These are phyloP conservation scores for Agrocybe chaxingu DNA, from an alignment of 768 basidiomycete genomes.

Conservation along the genomic window DNA sequence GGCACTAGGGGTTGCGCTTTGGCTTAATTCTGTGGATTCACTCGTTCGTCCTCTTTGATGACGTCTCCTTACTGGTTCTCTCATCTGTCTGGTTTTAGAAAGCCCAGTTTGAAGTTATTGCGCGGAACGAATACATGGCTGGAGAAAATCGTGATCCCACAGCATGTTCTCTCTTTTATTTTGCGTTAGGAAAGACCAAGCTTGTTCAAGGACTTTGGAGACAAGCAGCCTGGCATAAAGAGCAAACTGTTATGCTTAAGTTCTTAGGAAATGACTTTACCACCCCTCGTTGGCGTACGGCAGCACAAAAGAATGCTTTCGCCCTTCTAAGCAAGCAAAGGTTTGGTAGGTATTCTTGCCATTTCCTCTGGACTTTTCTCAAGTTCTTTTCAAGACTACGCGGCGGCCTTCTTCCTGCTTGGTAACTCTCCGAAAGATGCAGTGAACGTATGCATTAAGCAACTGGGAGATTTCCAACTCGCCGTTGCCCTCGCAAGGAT, in stretches of 20 bases:
- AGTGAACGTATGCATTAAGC: constrained; percentile 83
- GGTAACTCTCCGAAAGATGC: constrained; percentile 89
- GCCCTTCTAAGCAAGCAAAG: constrained; percentile 87
- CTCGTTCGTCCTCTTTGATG: constrained; percentile 51
- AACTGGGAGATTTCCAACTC: constrained; percentile 87
- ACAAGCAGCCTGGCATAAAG: constrained; percentile 91
- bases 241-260: constrained; percentile 85
- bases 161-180: constrained; percentile 87
- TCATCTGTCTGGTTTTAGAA: constrained; percentile 41
- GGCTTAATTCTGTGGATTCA: constrained; percentile 77
- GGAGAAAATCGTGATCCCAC: constrained; percentile 88
- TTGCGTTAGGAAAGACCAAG: constrained; percentile 89
- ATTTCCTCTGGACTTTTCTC: neutral
- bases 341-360: constrained; percentile 59
- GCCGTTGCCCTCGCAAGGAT: constrained; percentile 85
- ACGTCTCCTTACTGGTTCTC: neutral
- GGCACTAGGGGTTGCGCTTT: constrained; percentile 82
- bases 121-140: constrained; percentile 89
- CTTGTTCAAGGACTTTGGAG: constrained; percentile 95
- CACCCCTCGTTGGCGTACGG: constrained; percentile 81
- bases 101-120: constrained; percentile 81
- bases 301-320: constrained; percentile 95
- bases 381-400: constrained; percentile 65
- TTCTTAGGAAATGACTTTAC: constrained; percentile 91
- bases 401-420: constrained; percentile 97